phyloP scores from a whole-genome alignment of 331 rosid genomes.

The Cydonia oblonga region DNA sequence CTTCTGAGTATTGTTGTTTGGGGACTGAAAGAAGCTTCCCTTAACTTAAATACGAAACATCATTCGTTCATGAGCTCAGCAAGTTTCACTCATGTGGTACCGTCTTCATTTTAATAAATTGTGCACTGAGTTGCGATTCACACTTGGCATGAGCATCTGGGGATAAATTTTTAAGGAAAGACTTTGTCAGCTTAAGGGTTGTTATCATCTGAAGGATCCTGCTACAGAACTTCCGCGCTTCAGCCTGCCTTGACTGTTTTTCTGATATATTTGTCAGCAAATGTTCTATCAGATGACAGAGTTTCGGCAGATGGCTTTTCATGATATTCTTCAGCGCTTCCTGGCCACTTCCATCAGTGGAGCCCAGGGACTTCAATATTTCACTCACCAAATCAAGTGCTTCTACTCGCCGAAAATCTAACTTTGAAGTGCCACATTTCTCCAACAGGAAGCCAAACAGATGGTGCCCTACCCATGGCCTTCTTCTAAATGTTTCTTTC shows the following conservation, averaged over 20 bases:
- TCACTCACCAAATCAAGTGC: slow-evolving; percentile 63
- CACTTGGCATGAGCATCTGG: slow-evolving; percentile 48
- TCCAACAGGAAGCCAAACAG: slow-evolving; percentile 51
- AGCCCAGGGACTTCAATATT: slow-evolving; percentile 38
- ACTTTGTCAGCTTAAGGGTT: slow-evolving; percentile 31
- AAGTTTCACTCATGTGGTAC: background rate
- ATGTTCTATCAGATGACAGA: slow-evolving; percentile 47
- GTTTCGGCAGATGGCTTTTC: slow-evolving; percentile 37
- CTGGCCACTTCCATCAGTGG: slow-evolving; percentile 27
- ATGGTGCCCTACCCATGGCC: slow-evolving; percentile 74
- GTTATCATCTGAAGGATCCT: slow-evolving; percentile 42
- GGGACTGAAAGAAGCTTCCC: background rate
- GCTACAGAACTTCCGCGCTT: slow-evolving; percentile 48
- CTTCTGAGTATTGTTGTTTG: background rate
- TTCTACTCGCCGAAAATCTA: slow-evolving; percentile 75
- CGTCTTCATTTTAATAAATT: slow-evolving; percentile 38
- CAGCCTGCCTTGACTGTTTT: slow-evolving; percentile 58
- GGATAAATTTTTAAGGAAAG: slow-evolving; percentile 34
- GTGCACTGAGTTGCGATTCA: slow-evolving; percentile 53
- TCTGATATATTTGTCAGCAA: slow-evolving; percentile 55
- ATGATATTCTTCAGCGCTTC: slow-evolving; percentile 36
- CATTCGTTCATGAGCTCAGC: background rate
- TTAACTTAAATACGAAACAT: background rate
- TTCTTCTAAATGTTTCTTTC: slow-evolving; percentile 61
- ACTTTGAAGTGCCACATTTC: slow-evolving; percentile 58